phyloP scores from a whole-genome alignment of 768 basidiomycete species.

The Gloeopeniophorella convolvens region DNA sequence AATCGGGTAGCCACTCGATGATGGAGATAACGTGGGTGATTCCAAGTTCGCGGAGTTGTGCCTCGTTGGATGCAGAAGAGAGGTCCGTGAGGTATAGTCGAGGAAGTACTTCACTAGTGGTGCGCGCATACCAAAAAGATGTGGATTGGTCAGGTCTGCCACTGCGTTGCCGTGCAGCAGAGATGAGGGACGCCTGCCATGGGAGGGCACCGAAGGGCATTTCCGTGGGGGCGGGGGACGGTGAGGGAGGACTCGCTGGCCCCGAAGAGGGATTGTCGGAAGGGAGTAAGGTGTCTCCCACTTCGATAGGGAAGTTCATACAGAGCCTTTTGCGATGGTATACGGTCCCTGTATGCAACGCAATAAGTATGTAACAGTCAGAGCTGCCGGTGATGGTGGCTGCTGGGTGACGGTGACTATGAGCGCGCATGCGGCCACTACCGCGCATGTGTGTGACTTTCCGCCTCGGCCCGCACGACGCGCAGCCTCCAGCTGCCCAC shows the following conservation, averaged over 20 bases:
- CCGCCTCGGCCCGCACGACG: no score
- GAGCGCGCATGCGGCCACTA: no score
- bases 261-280: no score
- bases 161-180: conserved; percentile 2
- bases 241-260: neutral
- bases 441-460: no score
- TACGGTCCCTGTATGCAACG: no score
- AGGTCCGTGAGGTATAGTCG: conserved; percentile 61
- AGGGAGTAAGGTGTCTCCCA: neutral
- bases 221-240: neutral
- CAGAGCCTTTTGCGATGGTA: no score
- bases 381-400: no score
- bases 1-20: conserved; percentile 42
- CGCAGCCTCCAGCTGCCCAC: no score
- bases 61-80: conserved; percentile 43
- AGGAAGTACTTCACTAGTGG: conserved; percentile 33
- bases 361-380: no score
- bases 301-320: neutral
- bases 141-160: neutral
- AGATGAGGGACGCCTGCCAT: conserved; percentile 11
- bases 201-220: conserved; percentile 9
- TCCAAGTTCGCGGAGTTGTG: conserved; percentile 47
- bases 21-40: conserved; percentile 71
- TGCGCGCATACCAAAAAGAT: neutral
- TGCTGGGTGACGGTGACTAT: no score